These are phyloP conservation scores for Tetrahymena elliotti DNA, from an alignment of 73 alveolate genomes.

Conservation along the genomic window DNA sequence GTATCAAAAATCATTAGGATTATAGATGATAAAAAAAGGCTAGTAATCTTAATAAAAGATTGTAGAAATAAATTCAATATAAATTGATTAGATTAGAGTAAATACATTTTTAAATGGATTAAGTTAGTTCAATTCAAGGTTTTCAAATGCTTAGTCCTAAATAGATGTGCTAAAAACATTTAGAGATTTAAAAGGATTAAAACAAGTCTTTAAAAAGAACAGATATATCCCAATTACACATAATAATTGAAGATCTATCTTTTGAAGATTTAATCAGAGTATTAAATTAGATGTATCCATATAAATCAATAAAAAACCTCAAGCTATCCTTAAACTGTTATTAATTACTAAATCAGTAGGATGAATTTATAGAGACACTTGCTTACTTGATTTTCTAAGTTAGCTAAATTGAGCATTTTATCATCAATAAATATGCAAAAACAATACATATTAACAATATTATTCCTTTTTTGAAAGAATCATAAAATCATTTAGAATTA, in stretches of 20 bases:
- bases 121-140: too few relatives aligned
- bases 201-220: too few relatives aligned
- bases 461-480: not conserved
- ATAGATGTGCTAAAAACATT: too few relatives aligned
- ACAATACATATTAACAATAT: not conserved
- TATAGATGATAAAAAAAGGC: too few relatives aligned
- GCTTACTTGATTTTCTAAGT: not conserved
- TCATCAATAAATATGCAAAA: not conserved
- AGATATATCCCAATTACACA: not conserved
- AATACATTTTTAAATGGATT: too few relatives aligned
- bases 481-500: not conserved
- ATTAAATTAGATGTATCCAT: not conserved
- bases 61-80: too few relatives aligned
- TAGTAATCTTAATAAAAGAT: too few relatives aligned
- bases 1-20: too few relatives aligned
- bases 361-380: not conserved
- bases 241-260: not conserved
- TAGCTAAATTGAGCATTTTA: not conserved
- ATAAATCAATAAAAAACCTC: not conserved
- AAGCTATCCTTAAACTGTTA: not conserved
- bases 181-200: too few relatives aligned
- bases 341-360: not conserved
- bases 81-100: too few relatives aligned
- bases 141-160: too few relatives aligned
- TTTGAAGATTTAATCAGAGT: not conserved